Conservation (phyloP, 495 filamentous ascomycete genomes). For the Polyplosphaeria fusca region DNA sequence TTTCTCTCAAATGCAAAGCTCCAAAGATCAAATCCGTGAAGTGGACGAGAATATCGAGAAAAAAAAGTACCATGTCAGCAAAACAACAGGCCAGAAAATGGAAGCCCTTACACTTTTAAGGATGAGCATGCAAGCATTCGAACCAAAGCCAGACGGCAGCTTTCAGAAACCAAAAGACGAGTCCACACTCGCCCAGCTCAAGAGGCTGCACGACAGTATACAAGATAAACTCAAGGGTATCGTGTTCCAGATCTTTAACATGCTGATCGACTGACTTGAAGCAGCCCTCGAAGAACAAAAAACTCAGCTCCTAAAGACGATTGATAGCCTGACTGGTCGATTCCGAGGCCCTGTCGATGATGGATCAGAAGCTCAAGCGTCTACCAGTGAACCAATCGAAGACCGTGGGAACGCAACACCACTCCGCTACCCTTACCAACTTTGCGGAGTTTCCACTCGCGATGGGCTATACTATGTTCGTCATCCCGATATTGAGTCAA, state of each 20-base stretch:
- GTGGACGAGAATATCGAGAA: slow-evolving; percentile 35
- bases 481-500: slow-evolving; percentile 4
- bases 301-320: slow-evolving; percentile 46
- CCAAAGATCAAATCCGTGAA: slow-evolving; percentile 41
- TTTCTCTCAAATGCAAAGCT: slow-evolving; percentile 37
- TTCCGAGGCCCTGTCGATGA: slow-evolving; percentile 41
- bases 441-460: slow-evolving; percentile 27
- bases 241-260: no score
- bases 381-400: not conserved
- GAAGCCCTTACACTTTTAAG: slow-evolving; percentile 21
- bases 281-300: slow-evolving; percentile 55
- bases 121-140: slow-evolving; percentile 28
- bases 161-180: slow-evolving; percentile 18
- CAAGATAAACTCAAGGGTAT: slow-evolving; percentile 44
- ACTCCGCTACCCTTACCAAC: slow-evolving; percentile 4
- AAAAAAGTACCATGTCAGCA: slow-evolving; percentile 16
- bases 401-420: not conserved
- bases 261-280: not conserved
- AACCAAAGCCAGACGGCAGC: slow-evolving; percentile 2
- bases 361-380: not conserved
- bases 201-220: slow-evolving; percentile 29
- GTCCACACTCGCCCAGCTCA: slow-evolving; percentile 22
- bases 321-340: slow-evolving; percentile 50
- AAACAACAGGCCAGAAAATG: slow-evolving; percentile 1
- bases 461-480: slow-evolving; percentile 18